These are phyloP conservation scores for Eragrostis tef DNA, from an alignment of 202 grass and related monocot species.

Conservation along the genomic window DNA sequence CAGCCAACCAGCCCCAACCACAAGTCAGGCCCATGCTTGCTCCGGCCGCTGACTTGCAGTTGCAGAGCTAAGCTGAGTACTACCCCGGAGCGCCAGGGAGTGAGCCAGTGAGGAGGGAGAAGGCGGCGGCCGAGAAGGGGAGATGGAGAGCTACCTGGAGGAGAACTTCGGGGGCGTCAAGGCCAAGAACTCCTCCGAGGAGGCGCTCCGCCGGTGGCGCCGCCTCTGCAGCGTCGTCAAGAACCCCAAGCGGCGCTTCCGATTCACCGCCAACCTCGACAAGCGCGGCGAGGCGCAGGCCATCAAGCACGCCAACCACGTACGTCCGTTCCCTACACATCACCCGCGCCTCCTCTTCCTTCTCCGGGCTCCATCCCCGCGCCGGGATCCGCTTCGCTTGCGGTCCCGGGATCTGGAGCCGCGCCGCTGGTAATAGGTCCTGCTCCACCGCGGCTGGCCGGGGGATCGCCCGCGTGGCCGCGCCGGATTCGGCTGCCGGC, in stretches of 20 bases:
- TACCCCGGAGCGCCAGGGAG: background rate
- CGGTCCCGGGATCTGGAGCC: constrained; percentile 31
- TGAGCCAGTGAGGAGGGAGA: too few relatives aligned
- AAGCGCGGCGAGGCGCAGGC: constrained; percentile 86
- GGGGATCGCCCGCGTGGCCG: background rate
- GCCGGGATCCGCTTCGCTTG: background rate
- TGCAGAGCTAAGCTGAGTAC: background rate
- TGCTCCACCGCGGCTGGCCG: too few relatives aligned
- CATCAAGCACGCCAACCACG: constrained; percentile 92
- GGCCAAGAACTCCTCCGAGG: constrained; percentile 86
- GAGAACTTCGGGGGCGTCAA: constrained; percentile 81
- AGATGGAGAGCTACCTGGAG: constrained; percentile 91
- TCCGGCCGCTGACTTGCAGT: background rate
- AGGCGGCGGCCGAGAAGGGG: background rate
- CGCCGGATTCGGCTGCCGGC: too few relatives aligned
- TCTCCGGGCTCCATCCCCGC: background rate
- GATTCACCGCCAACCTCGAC: constrained; percentile 96
- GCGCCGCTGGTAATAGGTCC: too few relatives aligned
- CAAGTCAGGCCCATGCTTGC: background rate
- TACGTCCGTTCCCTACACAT: background rate
- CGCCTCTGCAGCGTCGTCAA: constrained; percentile 88
- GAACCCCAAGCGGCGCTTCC: constrained; percentile 94
- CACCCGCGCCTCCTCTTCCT: background rate
- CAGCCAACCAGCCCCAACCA: background rate
- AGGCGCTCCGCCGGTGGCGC: constrained; percentile 90